Evolutionary conservation across 805 yeast species (phyloP).

Genomic region (Candida wancherniae): DNA sequence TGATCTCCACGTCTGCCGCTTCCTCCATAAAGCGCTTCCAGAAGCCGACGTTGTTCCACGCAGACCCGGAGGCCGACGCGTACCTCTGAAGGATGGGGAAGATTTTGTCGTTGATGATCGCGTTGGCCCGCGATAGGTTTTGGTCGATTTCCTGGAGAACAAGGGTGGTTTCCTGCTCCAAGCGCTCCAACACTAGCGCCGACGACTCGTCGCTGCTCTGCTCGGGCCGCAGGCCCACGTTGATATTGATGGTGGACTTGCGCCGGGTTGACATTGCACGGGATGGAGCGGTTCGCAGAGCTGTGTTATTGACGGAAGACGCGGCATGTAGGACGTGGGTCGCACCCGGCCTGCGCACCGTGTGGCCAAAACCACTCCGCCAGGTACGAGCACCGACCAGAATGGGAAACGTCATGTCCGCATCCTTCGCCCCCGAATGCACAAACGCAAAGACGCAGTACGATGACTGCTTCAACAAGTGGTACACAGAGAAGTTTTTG

Average conservation of each 20-base stretch:
- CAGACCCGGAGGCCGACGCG: slow-evolving; percentile 50
- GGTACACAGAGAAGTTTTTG: slow-evolving; percentile 86
- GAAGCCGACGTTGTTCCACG: slow-evolving; percentile 65
- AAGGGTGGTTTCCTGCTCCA: slow-evolving; percentile 77
- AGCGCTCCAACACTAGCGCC: slow-evolving; percentile 45
- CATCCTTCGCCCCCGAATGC: slow-evolving; percentile 95
- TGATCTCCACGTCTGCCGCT: slow-evolving; percentile 61
- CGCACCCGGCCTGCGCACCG: too few species aligned
- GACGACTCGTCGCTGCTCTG: slow-evolving; percentile 11
- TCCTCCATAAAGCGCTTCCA: slow-evolving; percentile 78
- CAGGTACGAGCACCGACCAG: too few species aligned
- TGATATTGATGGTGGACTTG: slow-evolving; percentile 13
- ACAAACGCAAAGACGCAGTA: slow-evolving; percentile 79
- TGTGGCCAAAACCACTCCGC: too few species aligned
- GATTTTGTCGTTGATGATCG: slow-evolving; percentile 60
- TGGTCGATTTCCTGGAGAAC: slow-evolving; percentile 75
- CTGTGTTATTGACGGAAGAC: neutral
- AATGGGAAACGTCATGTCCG: slow-evolving; percentile 49
- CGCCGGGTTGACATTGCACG: slow-evolving; percentile 15
- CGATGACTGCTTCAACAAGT: slow-evolving; percentile 87
- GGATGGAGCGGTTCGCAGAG: neutral
- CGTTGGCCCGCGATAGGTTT: slow-evolving; percentile 63
- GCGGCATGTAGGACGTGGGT: too few species aligned
- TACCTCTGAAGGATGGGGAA: slow-evolving; percentile 65
- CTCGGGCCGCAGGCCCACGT: slow-evolving; percentile 7